Evolutionary conservation across 768 basidiomycete species (phyloP), one percentile per base, ranked within the genome.

Genomic region (Austroboletus eburneus): DNA sequence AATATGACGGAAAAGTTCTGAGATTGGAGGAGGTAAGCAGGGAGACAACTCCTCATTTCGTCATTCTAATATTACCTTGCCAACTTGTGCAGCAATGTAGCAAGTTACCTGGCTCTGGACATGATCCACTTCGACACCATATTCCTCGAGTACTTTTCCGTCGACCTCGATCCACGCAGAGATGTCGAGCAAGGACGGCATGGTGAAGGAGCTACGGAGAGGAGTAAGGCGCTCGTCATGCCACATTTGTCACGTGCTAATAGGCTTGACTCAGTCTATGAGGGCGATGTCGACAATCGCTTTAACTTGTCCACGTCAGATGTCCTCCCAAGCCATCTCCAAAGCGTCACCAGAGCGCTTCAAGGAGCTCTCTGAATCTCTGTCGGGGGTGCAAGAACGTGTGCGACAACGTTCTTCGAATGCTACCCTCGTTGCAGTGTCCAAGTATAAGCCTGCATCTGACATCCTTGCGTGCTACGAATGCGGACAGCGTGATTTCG

Each of bases 401-500:
- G 74, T 88, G 29, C 56, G 67, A 27, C 51, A 49, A 30, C 43
- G 58, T 25, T 51, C 64, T 38, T 56, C 61, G 30, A 42, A 46
- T 12, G 43, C 56, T n/a, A 73, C 73, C 4, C 68, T 97, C 12
- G 85, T 97, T 16, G 91, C 94, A 3, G 93, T 97, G 5, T 95
- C 92, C 10, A 98, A 98, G 68, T 79, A 85, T 61, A 97, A 97
- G 63, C 90, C 95, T 5, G 78, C 85, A 4, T 79, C 82, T 9
- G 95, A 98, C 66, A 82, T 98, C 49, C 72, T 82, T 22, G 86
- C 85, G 9, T 88, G 91, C 54, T 90, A 88, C 61, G 76, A 87
- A 41, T 73, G 75, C 13, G 91, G 87, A 0, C 89, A 96, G 52
- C 72, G 83, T 2, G 91, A 95, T 65, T 99, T 98, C 61, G 96